Evolutionary conservation across 169 alveolate genomes (phyloP).

Genomic region (Pseudocohnilembus persalinus): DNA sequence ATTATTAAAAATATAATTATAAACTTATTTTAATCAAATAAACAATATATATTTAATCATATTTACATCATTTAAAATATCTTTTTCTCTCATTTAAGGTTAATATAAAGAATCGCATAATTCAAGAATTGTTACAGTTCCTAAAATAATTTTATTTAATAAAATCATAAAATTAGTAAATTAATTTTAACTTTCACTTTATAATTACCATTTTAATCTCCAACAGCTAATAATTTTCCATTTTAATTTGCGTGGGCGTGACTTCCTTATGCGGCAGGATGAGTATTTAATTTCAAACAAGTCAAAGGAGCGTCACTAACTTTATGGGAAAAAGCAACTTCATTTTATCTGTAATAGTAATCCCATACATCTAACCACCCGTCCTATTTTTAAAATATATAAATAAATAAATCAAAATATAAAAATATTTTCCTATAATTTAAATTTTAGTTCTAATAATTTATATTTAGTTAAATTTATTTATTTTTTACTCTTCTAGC

Average conservation of each 20-base stretch:
- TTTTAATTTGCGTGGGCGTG: slow-evolving; percentile 52
- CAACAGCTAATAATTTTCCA: slow-evolving; percentile 88
- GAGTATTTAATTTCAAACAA: slow-evolving; percentile 55
- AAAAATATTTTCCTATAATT: slow-evolving; percentile 36
- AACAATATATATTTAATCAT: background rate
- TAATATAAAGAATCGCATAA: slow-evolving; percentile 85
- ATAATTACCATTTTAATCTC: slow-evolving; percentile 83
- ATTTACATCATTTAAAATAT: slow-evolving; percentile 66
- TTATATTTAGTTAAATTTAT: too few relatives aligned
- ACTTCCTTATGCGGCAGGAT: slow-evolving; percentile 37
- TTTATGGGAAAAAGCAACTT: slow-evolving; percentile 90
- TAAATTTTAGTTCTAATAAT: too few relatives aligned
- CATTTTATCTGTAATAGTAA: slow-evolving; percentile 90
- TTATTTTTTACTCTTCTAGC: slow-evolving; percentile 38
- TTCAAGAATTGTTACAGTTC: slow-evolving; percentile 88
- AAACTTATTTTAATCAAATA: background rate
- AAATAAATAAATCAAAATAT: background rate
- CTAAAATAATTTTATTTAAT: slow-evolving; percentile 39
- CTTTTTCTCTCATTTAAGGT: slow-evolving; percentile 79
- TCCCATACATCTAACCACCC: slow-evolving; percentile 94
- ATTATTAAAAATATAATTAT: background rate
- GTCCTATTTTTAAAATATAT: slow-evolving; percentile 64
- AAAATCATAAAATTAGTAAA: background rate
- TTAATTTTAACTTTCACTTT: background rate
- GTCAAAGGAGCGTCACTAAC: slow-evolving; percentile 86